A percentile compares a stretch with the other conserved stretches of the same genome.
Evolutionary conservation across 805 yeast species (phyloP).

Genomic region (Nakazawaea ernobii): DNA sequence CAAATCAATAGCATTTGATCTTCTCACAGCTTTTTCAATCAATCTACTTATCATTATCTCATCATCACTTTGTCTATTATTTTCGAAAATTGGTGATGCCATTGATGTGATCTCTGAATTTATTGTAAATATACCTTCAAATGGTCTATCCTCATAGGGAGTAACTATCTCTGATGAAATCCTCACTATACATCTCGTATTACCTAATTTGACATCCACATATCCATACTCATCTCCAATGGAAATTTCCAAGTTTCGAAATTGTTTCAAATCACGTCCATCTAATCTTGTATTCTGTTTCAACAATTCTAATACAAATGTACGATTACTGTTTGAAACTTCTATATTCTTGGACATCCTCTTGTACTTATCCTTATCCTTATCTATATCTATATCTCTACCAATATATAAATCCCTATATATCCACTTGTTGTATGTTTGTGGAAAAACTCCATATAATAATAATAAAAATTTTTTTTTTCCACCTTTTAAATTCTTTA

Average conservation of each 20-base stretch:
- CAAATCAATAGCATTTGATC: conserved; percentile 86
- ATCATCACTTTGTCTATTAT: conserved; percentile 64
- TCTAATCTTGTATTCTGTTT: conserved; percentile 60
- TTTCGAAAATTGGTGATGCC: conserved; percentile 84
- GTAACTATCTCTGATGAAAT: conserved; percentile 70
- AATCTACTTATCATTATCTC: conserved; percentile 77
- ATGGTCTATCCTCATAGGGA: conserved; percentile 89
- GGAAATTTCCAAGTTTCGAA: conserved; percentile 58
- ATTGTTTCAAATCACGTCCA: conserved; percentile 58
- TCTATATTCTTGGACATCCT: conserved; percentile 58
- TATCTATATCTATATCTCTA: background rate
- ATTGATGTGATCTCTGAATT: conserved; percentile 84
- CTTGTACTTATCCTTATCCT: background rate
- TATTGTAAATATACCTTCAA: conserved; percentile 83
- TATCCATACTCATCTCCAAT: conserved; percentile 75
- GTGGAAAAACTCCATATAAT: too few relatives aligned
- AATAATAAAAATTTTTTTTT: too few relatives aligned
- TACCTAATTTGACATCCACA: conserved; percentile 73
- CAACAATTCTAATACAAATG: conserved; percentile 58
- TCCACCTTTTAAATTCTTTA: too few relatives aligned
- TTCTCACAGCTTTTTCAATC: conserved; percentile 85
- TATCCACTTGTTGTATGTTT: background rate
- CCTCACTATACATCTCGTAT: conserved; percentile 64
- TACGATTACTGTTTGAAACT: conserved; percentile 56
- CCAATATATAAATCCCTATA: too few relatives aligned